phyloP scores from a whole-genome alignment of 2,329 filamentous ascomycete genomes.

The Penicillium verrucosum region DNA sequence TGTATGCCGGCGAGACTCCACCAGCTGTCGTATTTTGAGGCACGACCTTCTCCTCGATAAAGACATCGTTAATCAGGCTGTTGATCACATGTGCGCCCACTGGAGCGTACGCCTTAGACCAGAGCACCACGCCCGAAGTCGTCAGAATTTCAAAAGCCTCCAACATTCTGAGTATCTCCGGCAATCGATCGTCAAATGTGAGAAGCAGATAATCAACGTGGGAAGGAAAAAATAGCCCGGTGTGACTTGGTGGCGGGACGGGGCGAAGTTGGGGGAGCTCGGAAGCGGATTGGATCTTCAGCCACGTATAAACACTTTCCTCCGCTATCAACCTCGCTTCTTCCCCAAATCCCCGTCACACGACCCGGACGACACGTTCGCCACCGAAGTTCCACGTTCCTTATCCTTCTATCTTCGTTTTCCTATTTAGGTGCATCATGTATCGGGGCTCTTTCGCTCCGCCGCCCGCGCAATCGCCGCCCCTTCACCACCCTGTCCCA shows the following conservation, averaged over 20 bases:
- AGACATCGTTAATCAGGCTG: conserved; percentile 91
- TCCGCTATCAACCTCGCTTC: conserved; percentile 14
- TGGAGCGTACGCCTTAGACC: conserved; percentile 81
- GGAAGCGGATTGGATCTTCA: conserved; percentile 28
- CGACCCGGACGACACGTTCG: conserved; percentile 5
- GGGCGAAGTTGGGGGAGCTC: conserved; percentile 21
- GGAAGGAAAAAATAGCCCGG: conserved; percentile 22
- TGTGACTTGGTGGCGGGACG: conserved; percentile 25
- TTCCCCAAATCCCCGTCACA: conserved; percentile 5
- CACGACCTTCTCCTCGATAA: conserved; percentile 87
- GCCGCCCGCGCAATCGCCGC: conserved; percentile 72
- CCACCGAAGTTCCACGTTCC: conserved; percentile 2
- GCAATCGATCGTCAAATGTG: background rate
- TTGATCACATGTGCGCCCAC: conserved; percentile 84
- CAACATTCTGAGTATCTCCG: conserved; percentile 61
- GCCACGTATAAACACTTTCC: conserved; percentile 34
- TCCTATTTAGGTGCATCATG: conserved; percentile 53
- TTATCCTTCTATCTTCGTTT: conserved; percentile 10
- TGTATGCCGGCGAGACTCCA: conserved; percentile 68
- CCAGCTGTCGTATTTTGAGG: conserved; percentile 56
- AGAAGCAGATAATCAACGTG: conserved; percentile 7
- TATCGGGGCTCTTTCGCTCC: conserved; percentile 81
- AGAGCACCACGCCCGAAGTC: conserved; percentile 92
- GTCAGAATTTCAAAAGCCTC: conserved; percentile 97
- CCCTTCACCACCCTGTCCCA: conserved; percentile 92